Evolutionary conservation across 208 protist species (phyloP).

Genomic region (Tetramitus jugosus): DNA sequence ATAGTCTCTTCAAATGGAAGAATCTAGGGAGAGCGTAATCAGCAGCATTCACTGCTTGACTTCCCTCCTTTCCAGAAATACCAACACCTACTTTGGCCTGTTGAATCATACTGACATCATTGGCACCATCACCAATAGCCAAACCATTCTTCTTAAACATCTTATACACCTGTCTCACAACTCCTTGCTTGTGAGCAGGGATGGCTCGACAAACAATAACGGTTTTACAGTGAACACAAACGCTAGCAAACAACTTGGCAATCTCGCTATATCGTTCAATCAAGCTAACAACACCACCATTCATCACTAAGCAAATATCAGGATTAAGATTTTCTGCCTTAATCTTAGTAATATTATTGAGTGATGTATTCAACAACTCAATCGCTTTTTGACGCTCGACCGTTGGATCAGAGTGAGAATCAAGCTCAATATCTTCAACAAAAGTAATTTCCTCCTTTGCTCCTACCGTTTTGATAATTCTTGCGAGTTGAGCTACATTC

Average conservation of each 20-base stretch:
- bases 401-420: not conserved
- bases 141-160: constrained; percentile 6
- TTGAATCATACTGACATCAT: constrained; percentile 64
- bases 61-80: constrained; percentile 87
- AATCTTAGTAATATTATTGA: not conserved
- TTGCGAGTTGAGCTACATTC: constrained; percentile 77
- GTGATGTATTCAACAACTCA: not conserved
- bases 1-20: constrained; percentile 24
- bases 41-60: constrained; percentile 63
- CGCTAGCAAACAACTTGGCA: constrained; percentile 39
- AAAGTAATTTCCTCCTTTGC: not conserved
- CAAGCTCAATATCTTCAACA: not conserved
- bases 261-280: constrained; percentile 3
- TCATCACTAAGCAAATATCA: constrained; percentile 12
- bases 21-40: constrained; percentile 39
- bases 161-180: not conserved
- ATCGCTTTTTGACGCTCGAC: not conserved
- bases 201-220: constrained; percentile 77
- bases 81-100: constrained; percentile 85
- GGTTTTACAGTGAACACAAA: constrained; percentile 50
- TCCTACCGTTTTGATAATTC: constrained; percentile 38
- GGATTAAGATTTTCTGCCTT: not conserved
- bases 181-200: not conserved
- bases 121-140: constrained; percentile 24
- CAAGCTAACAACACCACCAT: not conserved